Evolutionary conservation across 805 yeast genomes (phyloP), one percentile per base, ranked within the genome.

Genomic region (Clavispora phyllophila): DNA sequence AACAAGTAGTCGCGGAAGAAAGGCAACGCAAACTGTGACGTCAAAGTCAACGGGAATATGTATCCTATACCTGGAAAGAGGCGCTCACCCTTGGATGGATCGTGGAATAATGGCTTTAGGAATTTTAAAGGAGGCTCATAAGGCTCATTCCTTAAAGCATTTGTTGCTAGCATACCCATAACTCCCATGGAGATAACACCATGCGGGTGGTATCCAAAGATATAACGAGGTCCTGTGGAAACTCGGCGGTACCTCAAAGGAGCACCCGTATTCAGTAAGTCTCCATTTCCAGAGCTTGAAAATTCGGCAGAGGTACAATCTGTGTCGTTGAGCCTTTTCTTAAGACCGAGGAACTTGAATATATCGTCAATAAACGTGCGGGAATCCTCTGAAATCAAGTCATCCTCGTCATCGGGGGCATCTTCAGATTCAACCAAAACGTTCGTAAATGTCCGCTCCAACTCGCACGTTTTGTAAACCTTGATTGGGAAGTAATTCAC

Each of bases 171-270:
- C 0, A 83, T 81, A 1, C 96, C 96, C 60, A 90, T 81, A 1
- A 84, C 90, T 2, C 97, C 96, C 76, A 90, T 74, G 1, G 96
- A 86, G 10, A 90, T 89, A 13, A 91, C 90, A 0, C 99, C 99
- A 61, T 93, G 99, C 0, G 99, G 99, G 62, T 90, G 97, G 56
- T 87, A 83, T 0, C 96, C 95, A 63, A 91, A 91, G 2, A 91
- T 78, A 61, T 93, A 91, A 28, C 84, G 68, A 2, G 87, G 90
- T 0, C 88, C 91, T 3, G 79, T 64, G 38, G 73, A 55, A 1
- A 70, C 63, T 34, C 56, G 53, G 39, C 60, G 61, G 39, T 41
- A 50, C 33, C 50, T 53, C 14, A 22, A 13, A 39, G 43, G 45
- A 4, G 29, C 13, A 22, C 19, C 37, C n/a, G 8, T 22, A 15